Base-by-base conservation (phyloP, 306 rosid species). In the Boehmeria nivea region DNA sequence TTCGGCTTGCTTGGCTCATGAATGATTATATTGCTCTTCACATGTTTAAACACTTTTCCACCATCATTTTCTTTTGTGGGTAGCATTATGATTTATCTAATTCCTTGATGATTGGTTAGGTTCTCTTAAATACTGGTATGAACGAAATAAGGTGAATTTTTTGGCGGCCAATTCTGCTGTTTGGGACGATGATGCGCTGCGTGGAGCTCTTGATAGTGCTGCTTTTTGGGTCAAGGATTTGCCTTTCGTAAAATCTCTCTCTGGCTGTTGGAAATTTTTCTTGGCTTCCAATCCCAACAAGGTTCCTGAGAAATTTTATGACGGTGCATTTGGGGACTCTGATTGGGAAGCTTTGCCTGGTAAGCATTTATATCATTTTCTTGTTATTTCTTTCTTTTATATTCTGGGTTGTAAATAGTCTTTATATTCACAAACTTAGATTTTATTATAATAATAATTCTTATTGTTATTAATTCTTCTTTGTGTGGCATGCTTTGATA, bases 261-360 rank as follows among this genome's bases (percentile, higher is more conserved):
- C 95, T 54, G 99, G 99, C 16, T 65, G 71, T 68, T 91, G 99
- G 99, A 91, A 78, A 58, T 91, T 91, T 72, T 81, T 56, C 65
- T 57, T 84, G 64, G 95, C 99, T 43, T 25, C 78, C 44, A 67
- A n/a, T 73, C 99, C 99, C n/a, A 39, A 52, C 12, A 69, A 64
- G 59, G 82, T 80, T 36, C 98, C 98, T 26, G 17, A 44, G 52
- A 76, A 82, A 13, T 91, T 91, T 63, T 64, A 74, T 76, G 84
- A 60, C 9, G 72, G 18, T 37, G 69, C 58, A 17, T 91, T 82
- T 57, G 81, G 67, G 45, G 98, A 91, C 72, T 71, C 73, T 45
- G 78, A 77, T 49, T 91, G 98, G 98, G 38, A 66, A 50, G 44
- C 62, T 73, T 76, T 87, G 77, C 96, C 95, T 37, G 98, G 98